Evolutionary conservation across 306 rosid genomes (phyloP), one percentile per base, ranked within the genome.

Genomic region (Cicer bijugum): DNA sequence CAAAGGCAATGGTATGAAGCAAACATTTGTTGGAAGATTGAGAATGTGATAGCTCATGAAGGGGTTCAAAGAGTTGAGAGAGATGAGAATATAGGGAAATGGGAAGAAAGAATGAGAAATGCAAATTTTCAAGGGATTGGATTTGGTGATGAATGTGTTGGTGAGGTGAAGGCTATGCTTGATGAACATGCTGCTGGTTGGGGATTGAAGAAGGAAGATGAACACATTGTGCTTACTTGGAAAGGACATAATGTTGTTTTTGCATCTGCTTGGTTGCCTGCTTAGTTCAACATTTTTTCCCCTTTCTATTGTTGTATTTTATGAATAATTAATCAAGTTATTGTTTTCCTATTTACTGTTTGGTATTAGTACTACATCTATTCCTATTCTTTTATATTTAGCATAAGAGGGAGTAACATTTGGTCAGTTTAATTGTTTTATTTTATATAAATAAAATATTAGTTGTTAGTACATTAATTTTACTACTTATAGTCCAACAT

Each of bases 171-270:
- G 81, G 55, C 74, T 0, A 91, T 91, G 97, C 95, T 94, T 0
- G 99, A 91, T 60, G 97, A 91, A 70, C 96, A 94, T 75, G 95
- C 99, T 1, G 97, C 95, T 1, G 99, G 99, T 1, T 94, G 99
- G 99, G 99, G 99, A 1, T 57, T 89, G 61, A 94, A 94, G 96
- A 91, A 83, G 66, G 99, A 91, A 39, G 97, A 91, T 3, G 86
- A 89, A 5, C 81, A 87, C 71, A 79, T 94, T 71, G 83, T 94
- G 59, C 95, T 94, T 23, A 94, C 99, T 0, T 94, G 99, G 99
- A 94, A 94, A 79, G 99, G 99, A 0, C 99, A 94, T 69, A 89
- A 94, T 61, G 99, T 94, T 12, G 85, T 94, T 1, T 94, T 94
- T 77, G 97, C 97, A 3, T 85, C 97, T 9, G 84, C 86, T 69